Evolutionary conservation across 1,284 basidiomycete genomes (phyloP), one percentile per base, ranked within the genome.

Genomic region (Megacollybia platyphylla): DNA sequence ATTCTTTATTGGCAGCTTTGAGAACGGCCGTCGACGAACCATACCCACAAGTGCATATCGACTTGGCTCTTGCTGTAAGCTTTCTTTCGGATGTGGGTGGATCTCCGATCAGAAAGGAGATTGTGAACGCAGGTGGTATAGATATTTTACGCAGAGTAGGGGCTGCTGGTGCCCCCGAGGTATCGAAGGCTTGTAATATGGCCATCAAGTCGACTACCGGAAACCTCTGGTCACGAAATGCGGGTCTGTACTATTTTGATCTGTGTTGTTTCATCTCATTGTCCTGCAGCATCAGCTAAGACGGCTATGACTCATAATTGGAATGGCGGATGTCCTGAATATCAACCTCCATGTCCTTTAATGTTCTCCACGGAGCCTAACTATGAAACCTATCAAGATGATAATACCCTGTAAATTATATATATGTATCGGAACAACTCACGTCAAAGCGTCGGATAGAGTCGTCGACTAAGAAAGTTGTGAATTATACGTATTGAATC

Each of bases 221-320:
- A 2, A 57, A 57, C 32, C 36, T 57, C 2, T 56, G 53, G 52
- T 49, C 53, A n/a, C 39, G 55, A 24, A 57, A 57, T 41, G 45
- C 54, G 41, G 54, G 53, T 56, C 15, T 9, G 51, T 46, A 11
- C 17, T n/a, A 24, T 13, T 36, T 34, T 7, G 13, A 28, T 26
- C 10, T 13, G 20, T 43, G 13, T 28, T 35, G n/a, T 17, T 13
- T 13, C 13, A 20, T 27, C 27, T 13, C 36, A 24, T 30, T 1
- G 10, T 7, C 11, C 36, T 40, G 11, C 24, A 45, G 48, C 48
- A 10, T 43, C 48, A 4, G 48, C 48, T n/a, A 47, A 46, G 20
- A 47, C 48, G 4, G 46, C 48, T 2, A 40, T 44, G 43, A 34
- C 43, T 17, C 43, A 44, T 35, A 44, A 44, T 28, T 44, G 43